Percentiles rank a stretch among this genome's conserved stretches.
Conservation (phyloP, 495 filamentous ascomycete species). For the Cryomyces minteri region DNA sequence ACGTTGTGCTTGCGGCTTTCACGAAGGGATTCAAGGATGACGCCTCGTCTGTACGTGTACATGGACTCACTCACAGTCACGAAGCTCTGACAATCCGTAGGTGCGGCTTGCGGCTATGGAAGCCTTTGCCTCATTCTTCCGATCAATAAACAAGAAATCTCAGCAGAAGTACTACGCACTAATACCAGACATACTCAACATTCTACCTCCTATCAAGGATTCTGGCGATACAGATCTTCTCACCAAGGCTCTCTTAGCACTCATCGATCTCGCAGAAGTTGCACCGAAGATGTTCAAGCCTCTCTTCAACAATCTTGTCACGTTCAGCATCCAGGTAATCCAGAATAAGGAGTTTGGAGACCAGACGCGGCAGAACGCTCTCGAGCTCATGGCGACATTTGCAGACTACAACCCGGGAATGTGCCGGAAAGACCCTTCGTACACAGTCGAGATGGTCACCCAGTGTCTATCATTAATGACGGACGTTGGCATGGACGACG, state of each 20-base stretch:
- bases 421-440: conserved; percentile 82
- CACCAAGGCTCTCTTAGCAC: conserved; percentile 66
- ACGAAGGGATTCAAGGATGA: conserved; percentile 81
- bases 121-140: conserved; percentile 91
- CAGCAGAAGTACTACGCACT: conserved; percentile 75
- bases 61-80: not conserved
- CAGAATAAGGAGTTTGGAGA: conserved; percentile 90
- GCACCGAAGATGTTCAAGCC: conserved; percentile 93
- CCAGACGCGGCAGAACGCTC: conserved; percentile 76
- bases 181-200: conserved; percentile 77
- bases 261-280: conserved; percentile 85
- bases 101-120: conserved; percentile 89
- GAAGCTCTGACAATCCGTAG: conserved; percentile 19
- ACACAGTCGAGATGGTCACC: conserved; percentile 91
- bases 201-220: conserved; percentile 83
- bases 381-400: conserved; percentile 97
- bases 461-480: conserved; percentile 98
- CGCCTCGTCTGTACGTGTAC: conserved; percentile 46
- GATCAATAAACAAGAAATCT: conserved; percentile 65
- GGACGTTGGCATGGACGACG: conserved; percentile 89
- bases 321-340: conserved; percentile 80
- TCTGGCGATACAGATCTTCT: conserved; percentile 74
- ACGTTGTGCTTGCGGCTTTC: conserved; percentile 68
- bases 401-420: conserved; percentile 85
- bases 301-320: conserved; percentile 76